Base-by-base conservation (phyloP, 768 basidiomycete genomes). In the Trametes elegans region DNA sequence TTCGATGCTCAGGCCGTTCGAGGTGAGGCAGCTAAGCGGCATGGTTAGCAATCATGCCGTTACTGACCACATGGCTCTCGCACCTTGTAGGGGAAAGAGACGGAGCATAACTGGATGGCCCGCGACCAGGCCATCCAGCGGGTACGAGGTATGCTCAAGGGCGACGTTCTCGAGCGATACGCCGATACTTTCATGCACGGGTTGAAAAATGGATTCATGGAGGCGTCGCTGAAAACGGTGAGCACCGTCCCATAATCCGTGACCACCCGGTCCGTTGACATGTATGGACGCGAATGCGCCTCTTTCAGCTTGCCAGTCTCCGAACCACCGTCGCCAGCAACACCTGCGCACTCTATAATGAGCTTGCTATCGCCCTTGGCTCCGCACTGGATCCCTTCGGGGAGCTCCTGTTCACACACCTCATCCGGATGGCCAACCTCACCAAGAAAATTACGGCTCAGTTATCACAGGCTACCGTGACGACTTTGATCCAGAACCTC, bases 361-460 rank as follows among this genome's bases (percentile, higher is more conserved):
- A 97, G 60, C 76, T 98, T 34, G 83, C 85, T 29, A 60, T 72
- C 27, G 74, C 82, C 14, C 80, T 98, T 27, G 84, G 84, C 40
- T 63, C 80, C 9, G 69, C 77, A 14, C 73, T 98, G 41, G 95
- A 98, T 66, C 85, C 85, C 0, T 82, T 88, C 64, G 87, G 86
- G 65, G 97, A 98, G 44, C 68, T 76, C 2, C 65, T 97, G 3
- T 76, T 93, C 55, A 79, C 80, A n/a, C 81, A 87, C 64, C 79
- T 95, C 11, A 76, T 95, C 36, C 85, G 84, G 58, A 88, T 98
- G 90, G 84, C 90, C 26, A 85, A 84, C 7, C 85, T 90, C 50
- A 98, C 95, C 28, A 99, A 99, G 73, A 96, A 95, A 69, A 85
- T 98, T 43, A 81, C 84, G 21, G 92, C 89, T 4, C 86, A 92